Evolutionary conservation across 805 yeast genomes (phyloP).

Genomic region (Kazachstania africana): DNA sequence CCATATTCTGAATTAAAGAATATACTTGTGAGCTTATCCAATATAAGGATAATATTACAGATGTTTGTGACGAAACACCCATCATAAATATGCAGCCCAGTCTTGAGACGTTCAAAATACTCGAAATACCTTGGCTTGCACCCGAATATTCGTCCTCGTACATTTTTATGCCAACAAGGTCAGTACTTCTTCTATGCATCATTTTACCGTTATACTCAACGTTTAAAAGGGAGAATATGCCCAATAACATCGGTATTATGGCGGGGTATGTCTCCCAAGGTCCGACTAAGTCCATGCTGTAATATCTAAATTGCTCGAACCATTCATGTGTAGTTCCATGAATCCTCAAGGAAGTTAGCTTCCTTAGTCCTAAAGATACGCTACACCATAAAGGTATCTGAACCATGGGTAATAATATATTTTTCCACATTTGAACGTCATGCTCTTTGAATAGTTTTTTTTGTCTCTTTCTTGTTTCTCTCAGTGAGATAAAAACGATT

Average conservation of each 20-base stretch:
- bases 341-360: slow-evolving; percentile 48
- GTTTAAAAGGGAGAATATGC: slow-evolving; percentile 59
- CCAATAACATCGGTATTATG: slow-evolving; percentile 66
- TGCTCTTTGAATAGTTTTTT: slow-evolving; percentile 53
- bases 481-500: slow-evolving; percentile 57
- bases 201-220: slow-evolving; percentile 73
- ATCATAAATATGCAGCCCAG: slow-evolving; percentile 68
- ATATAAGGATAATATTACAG: slow-evolving; percentile 69
- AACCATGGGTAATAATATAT: slow-evolving; percentile 57
- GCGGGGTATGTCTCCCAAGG: slow-evolving; percentile 49
- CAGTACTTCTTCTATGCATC: slow-evolving; percentile 19
- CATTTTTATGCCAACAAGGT: slow-evolving; percentile 12
- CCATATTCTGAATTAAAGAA: slow-evolving; percentile 63
- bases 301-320: slow-evolving; percentile 31
- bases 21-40: slow-evolving; percentile 81
- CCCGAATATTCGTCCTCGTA: slow-evolving; percentile 14
- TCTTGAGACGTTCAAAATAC: slow-evolving; percentile 60
- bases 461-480: slow-evolving; percentile 70
- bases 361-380: slow-evolving; percentile 63
- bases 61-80: slow-evolving; percentile 79
- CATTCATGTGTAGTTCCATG: slow-evolving; percentile 23
- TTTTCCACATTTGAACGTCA: slow-evolving; percentile 72
- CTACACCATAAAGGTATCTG: slow-evolving; percentile 85
- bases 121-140: slow-evolving; percentile 21
- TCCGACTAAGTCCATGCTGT: slow-evolving; percentile 39